Conservation (phyloP, 2,329 filamentous ascomycete species). For the Neonectria ditissima region DNA sequence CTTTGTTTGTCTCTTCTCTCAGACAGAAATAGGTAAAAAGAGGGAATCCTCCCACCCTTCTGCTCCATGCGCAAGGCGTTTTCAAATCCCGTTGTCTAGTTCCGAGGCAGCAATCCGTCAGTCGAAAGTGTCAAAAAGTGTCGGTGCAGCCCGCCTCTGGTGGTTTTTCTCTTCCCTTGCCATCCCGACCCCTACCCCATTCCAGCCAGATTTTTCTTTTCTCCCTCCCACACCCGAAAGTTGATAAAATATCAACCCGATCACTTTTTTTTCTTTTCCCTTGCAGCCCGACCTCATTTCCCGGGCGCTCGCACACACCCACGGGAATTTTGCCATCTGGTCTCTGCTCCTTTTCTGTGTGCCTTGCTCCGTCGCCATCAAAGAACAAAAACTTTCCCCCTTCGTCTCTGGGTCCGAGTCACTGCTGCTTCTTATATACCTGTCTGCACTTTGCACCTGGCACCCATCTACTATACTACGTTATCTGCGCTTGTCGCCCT, state of each 20-base stretch:
- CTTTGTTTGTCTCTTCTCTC: background rate
- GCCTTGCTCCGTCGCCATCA: constrained; percentile 11
- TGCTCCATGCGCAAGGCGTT: constrained; percentile 24
- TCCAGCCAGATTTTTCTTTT: constrained; percentile 40
- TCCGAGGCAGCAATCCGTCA: constrained; percentile 21
- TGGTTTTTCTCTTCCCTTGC: constrained; percentile 31
- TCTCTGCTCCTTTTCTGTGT: constrained; percentile 14
- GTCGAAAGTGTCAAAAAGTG: constrained; percentile 19
- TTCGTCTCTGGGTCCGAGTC: constrained; percentile 20
- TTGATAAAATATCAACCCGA: constrained; percentile 48
- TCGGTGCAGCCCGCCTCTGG: constrained; percentile 27
- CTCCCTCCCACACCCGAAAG: constrained; percentile 46
- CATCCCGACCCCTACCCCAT: constrained; percentile 37
- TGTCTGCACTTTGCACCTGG: constrained; percentile 3
- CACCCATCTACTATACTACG: background rate
- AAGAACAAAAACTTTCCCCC: constrained; percentile 17
- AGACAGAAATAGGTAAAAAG: constrained; percentile 22
- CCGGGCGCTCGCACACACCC: constrained; percentile 38
- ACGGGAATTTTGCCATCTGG: constrained; percentile 32
- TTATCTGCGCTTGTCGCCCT: constrained; percentile 30
- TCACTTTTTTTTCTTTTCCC: constrained; percentile 42
- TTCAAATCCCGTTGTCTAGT: constrained; percentile 8
- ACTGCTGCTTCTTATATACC: constrained; percentile 30
- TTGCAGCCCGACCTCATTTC: constrained; percentile 39
- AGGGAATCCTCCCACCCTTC: constrained; percentile 25